Evolutionary conservation across 805 yeast species (phyloP).

Genomic region (Candida vartiovaarae): DNA sequence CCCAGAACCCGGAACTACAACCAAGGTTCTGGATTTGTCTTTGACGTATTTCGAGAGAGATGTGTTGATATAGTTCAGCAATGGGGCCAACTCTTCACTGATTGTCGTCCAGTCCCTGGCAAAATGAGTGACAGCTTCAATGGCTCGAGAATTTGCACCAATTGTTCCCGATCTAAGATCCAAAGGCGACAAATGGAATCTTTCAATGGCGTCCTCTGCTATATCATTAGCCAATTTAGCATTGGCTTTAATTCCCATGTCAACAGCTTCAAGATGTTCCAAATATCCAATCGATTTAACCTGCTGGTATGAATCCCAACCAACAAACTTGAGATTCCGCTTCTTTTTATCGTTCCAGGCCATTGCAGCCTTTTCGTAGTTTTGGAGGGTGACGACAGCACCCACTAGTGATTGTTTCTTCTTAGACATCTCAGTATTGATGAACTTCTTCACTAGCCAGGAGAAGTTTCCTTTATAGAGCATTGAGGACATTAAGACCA

Average conservation of each 20-base stretch:
- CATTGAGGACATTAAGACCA: conserved; percentile 26
- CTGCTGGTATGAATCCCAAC: conserved; percentile 49
- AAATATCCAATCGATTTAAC: conserved; percentile 48
- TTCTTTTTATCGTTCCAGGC: conserved; percentile 40
- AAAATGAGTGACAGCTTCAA: conserved; percentile 68
- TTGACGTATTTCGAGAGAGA: conserved; percentile 32
- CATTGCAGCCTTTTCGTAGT: conserved; percentile 33
- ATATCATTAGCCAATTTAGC: conserved; percentile 39
- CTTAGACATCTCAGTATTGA: conserved; percentile 14
- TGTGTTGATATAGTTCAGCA: conserved; percentile 42
- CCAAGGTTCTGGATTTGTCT: conserved; percentile 34
- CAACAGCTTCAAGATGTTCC: conserved; percentile 43
- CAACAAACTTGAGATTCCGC: conserved; percentile 37
- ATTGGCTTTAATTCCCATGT: conserved; percentile 41
- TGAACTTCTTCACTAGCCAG: conserved; percentile 17
- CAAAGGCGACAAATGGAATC: conserved; percentile 30
- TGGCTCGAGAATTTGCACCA: conserved; percentile 37
- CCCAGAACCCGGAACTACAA: conserved; percentile 86
- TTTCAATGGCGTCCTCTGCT: conserved; percentile 30
- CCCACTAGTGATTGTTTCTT: conserved; percentile 25
- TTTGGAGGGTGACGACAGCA: conserved; percentile 41
- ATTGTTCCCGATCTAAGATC: conserved; percentile 34
- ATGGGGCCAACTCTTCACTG: conserved; percentile 46
- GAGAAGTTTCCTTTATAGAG: conserved; percentile 19
- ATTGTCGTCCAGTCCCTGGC: conserved; percentile 68